Percentiles rank a stretch among this genome's conserved stretches.
Conservation (phyloP, 1,284 basidiomycete species). For the Erythrobasidium hasegawianum region DNA sequence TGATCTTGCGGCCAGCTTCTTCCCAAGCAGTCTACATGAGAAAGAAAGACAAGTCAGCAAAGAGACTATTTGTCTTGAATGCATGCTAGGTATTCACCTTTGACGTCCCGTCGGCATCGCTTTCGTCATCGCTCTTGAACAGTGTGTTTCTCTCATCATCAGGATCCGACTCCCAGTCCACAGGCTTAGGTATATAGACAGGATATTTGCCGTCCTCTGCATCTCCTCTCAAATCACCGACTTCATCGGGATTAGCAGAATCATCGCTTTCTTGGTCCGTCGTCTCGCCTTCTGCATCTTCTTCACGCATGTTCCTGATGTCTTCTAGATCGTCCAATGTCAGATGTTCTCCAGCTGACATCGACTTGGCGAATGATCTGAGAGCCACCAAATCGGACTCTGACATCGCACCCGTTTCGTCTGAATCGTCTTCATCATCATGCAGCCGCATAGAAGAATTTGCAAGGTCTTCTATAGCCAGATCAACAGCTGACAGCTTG, state of each 20-base stretch:
- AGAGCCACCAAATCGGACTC: not conserved
- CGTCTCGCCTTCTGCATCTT: not conserved
- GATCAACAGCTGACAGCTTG: constrained; percentile 5
- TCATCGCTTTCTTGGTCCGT: not conserved
- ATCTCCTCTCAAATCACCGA: not conserved
- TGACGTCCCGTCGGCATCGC: not conserved
- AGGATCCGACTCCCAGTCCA: not conserved
- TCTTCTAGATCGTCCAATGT: constrained; percentile 21
- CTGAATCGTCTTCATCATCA: not conserved
- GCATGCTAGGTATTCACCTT: not conserved
- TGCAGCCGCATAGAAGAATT: not conserved
- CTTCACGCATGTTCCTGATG: not conserved
- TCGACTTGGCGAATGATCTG: not conserved
- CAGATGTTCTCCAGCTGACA: constrained; percentile 13
- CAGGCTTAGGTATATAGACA: not conserved
- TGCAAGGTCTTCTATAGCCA: constrained; percentile 7
- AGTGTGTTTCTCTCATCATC: not conserved
- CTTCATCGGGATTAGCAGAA: not conserved
- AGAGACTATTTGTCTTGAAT: not conserved
- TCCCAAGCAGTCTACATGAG: not conserved
- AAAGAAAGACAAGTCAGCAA: not conserved
- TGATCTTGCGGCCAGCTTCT: not conserved
- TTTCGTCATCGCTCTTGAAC: constrained; percentile 3
- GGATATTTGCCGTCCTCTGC: not conserved
- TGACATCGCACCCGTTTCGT: not conserved